phyloP scores from a whole-genome alignment of 305 asterid species.

The Solanum hybrid region DNA sequence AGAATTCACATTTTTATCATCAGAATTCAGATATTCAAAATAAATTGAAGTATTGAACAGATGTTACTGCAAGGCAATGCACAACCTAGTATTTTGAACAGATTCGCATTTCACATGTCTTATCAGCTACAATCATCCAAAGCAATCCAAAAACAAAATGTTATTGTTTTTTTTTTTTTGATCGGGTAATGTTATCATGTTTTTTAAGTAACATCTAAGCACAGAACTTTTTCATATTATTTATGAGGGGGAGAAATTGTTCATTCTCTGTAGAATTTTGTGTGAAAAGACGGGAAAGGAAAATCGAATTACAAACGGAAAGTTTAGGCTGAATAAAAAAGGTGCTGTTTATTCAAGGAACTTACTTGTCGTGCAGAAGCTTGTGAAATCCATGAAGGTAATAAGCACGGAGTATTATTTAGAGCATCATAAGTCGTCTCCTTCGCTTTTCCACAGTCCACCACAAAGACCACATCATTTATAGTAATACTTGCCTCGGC shows the following conservation, averaged over 20 bases:
- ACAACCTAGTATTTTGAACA: background rate
- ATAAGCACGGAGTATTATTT: constrained; percentile 80
- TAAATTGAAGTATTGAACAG: background rate
- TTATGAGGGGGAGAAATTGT: background rate
- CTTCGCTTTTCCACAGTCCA: constrained; percentile 98
- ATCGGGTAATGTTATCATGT: background rate
- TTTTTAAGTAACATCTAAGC: background rate
- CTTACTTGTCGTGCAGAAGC: constrained; percentile 99
- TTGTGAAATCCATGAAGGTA: constrained; percentile 98
- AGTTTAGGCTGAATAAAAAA: constrained; percentile 2
- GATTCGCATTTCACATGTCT: background rate
- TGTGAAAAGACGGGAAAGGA: background rate
- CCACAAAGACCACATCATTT: constrained; percentile 93
- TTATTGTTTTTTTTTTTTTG: background rate
- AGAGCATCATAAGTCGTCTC: constrained; percentile 97
- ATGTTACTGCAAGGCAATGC: background rate
- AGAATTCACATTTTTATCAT: background rate
- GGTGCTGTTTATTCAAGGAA: constrained; percentile 3
- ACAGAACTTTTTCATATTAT: background rate
- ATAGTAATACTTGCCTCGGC: constrained; percentile 99
- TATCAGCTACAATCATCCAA: background rate
- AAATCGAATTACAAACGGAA: background rate
- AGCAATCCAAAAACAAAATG: background rate
- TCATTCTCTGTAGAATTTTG: background rate
- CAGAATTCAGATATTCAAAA: background rate